Conservation (phyloP, 345 rosid genomes). For the Draba incana region DNA sequence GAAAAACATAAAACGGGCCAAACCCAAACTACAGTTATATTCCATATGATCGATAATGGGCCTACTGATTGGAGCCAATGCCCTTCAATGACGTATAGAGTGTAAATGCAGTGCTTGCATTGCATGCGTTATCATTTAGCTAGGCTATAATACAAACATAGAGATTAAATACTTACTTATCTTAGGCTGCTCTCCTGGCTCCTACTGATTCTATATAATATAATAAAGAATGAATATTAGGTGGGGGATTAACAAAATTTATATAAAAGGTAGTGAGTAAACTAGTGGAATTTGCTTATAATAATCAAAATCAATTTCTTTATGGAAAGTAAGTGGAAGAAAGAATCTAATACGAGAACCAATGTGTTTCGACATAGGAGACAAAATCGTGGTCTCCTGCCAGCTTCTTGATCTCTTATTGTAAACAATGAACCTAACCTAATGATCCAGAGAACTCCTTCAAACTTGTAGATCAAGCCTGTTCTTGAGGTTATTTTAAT, state of each 20-base stretch:
- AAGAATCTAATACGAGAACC: constrained; percentile 41
- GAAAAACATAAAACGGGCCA: too few relatives aligned
- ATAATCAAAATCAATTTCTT: background rate
- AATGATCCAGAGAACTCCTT: constrained; percentile 36
- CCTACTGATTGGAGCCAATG: too few relatives aligned
- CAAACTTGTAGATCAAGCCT: constrained; percentile 35
- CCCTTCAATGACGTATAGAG: too few relatives aligned
- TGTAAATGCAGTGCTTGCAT: too few relatives aligned
- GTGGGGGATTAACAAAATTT: constrained; percentile 19
- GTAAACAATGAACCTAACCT: constrained; percentile 32
- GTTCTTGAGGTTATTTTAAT: background rate
- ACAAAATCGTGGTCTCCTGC: constrained; percentile 36
- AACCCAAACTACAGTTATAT: too few relatives aligned
- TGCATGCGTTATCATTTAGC: constrained; percentile 26
- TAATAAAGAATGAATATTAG: constrained; percentile 12
- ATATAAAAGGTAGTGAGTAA: constrained; percentile 14
- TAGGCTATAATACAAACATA: background rate
- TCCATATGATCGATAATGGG: too few relatives aligned
- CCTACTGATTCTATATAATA: constrained; percentile 12
- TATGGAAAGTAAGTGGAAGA: constrained; percentile 26
- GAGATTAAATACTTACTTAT: constrained; percentile 1
- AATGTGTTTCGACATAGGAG: constrained; percentile 36
- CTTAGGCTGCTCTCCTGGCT: constrained; percentile 23
- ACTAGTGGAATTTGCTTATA: constrained; percentile 29
- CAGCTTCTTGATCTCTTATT: constrained; percentile 29